Evolutionary conservation across 73 alveolate species (phyloP).

Genomic region (Symbiodinium pilosum): DNA sequence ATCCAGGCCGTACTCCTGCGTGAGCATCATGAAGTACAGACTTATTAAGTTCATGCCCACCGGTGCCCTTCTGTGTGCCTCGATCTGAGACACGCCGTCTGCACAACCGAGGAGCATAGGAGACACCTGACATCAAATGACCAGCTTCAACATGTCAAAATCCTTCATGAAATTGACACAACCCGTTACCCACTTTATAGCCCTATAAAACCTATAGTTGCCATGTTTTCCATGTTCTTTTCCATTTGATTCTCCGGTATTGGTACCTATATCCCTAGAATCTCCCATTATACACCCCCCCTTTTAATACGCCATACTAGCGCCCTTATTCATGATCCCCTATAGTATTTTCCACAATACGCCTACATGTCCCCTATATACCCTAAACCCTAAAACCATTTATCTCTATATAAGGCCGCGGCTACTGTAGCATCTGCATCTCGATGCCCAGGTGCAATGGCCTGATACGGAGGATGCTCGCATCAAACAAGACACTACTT

Average conservation of each 20-base stretch:
- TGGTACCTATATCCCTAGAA: too few species aligned
- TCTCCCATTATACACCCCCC: too few species aligned
- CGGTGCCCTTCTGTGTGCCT: slow-evolving; percentile 9
- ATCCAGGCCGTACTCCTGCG: slow-evolving; percentile 80
- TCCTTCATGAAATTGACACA: too few species aligned
- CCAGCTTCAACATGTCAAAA: too few species aligned
- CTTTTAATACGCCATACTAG: too few species aligned
- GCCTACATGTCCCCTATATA: background rate
- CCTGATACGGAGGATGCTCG: background rate
- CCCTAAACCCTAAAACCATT: background rate
- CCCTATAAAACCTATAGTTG: too few species aligned
- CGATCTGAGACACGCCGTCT: slow-evolving; percentile 94
- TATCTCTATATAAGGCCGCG: background rate
- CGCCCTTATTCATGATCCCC: too few species aligned
- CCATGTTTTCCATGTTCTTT: too few species aligned
- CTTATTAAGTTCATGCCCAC: too few species aligned
- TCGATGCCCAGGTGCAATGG: slow-evolving; percentile 50
- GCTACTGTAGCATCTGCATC: slow-evolving; percentile 80
- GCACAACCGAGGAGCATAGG: slow-evolving; percentile 89
- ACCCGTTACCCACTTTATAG: too few species aligned
- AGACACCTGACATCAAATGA: slow-evolving; percentile 41
- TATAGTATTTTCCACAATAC: too few species aligned
- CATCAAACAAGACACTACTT: background rate
- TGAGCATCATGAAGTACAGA: background rate
- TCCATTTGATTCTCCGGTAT: too few species aligned